Percentiles rank a stretch among this genome's conserved stretches.
Conservation (phyloP, 2,329 filamentous ascomycete genomes). For the Colletotrichum euphorbiae region DNA sequence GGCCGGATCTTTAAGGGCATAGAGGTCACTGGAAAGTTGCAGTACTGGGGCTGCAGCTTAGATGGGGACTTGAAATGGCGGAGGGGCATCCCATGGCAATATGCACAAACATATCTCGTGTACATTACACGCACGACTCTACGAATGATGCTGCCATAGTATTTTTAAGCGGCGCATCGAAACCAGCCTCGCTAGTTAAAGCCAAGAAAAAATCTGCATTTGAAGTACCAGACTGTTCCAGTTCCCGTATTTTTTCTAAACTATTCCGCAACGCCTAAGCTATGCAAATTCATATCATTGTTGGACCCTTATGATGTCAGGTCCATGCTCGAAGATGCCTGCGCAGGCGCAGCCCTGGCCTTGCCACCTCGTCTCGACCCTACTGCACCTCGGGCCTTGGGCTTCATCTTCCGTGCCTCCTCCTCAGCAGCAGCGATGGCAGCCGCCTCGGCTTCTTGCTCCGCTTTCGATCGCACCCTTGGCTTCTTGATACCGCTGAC, state of each 20-base stretch:
- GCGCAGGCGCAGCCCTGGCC: slow-evolving; percentile 43
- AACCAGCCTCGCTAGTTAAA: slow-evolving; percentile 35
- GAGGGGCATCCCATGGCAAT: slow-evolving; percentile 22
- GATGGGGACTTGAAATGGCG: slow-evolving; percentile 18
- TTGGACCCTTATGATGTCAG: slow-evolving; percentile 25
- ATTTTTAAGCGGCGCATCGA: slow-evolving; percentile 24
- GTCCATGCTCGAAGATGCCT: slow-evolving; percentile 40
- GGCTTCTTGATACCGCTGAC: slow-evolving; percentile 57
- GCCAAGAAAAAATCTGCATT: slow-evolving; percentile 37
- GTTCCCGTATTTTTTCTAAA: slow-evolving; percentile 15
- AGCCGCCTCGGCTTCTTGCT: slow-evolving; percentile 45
- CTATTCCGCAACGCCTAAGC: slow-evolving; percentile 36
- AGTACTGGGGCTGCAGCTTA: slow-evolving; percentile 35
- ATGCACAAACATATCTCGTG: slow-evolving; percentile 39
- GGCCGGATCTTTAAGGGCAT: slow-evolving; percentile 36
- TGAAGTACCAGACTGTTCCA: slow-evolving; percentile 14
- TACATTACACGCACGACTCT: slow-evolving; percentile 33
- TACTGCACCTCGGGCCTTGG: slow-evolving; percentile 31
- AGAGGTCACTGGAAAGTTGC: slow-evolving; percentile 23
- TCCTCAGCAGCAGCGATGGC: slow-evolving; percentile 43
- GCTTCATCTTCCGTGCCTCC: slow-evolving; percentile 46
- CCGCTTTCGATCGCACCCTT: slow-evolving; percentile 42
- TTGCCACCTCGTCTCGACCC: slow-evolving; percentile 46
- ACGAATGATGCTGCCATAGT: slow-evolving; percentile 19
- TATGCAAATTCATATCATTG: slow-evolving; percentile 30